Evolutionary conservation across 2,329 filamentous ascomycete species (phyloP), one percentile per base, ranked within the genome.

Genomic region (Fusarium bulbicola): DNA sequence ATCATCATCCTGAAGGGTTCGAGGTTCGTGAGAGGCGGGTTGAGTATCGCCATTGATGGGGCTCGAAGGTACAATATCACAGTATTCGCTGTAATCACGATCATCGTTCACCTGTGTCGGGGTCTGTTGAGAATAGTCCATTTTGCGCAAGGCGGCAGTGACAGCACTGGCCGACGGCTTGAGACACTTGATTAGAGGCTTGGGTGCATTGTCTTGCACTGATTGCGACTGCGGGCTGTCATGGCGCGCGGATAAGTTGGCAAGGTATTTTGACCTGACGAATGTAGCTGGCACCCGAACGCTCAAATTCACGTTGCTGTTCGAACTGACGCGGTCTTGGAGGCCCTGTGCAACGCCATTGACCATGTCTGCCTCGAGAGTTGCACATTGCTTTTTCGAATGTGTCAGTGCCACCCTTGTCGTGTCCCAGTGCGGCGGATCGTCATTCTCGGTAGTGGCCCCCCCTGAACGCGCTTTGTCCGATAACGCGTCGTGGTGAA

Each of bases 21-120:
- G 80, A 32, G 74, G 74, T 37, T 83, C 81, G 39, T 80, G 78
- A 39, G 75, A 75, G 6, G 73, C 76, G 16, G 73, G 68, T 42
- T 82, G 77, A 3, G 77, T 78, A 40, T 74, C 72, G 45, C 62
- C 74, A 24, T 74, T 72, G 42, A 68, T 54, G 21, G 78, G 76
- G 54, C 79, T 82, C 62, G 68, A 81, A 39, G 66, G 80, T 15
- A 78, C 54, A 34, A 79, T 56, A 16, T 78, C 70, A 66, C 72
- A 81, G 68, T 79, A 86, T 82, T 72, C 83, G 80, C 85, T 85
- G 73, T 90, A 90, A 79, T 89, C 88, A 42, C 88, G 85, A 52
- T 84, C 87, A 49, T 86, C 84, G 72, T 90, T 90, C 65, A 84
- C 81, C 78, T 90, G 88, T 3, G 88, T 90, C 3, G 86, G 86